A percentile compares a stretch with the other conserved stretches of the same genome.
Conservation (phyloP, 2,329 filamentous ascomycete genomes). For the Trichoderma pleuroti region DNA sequence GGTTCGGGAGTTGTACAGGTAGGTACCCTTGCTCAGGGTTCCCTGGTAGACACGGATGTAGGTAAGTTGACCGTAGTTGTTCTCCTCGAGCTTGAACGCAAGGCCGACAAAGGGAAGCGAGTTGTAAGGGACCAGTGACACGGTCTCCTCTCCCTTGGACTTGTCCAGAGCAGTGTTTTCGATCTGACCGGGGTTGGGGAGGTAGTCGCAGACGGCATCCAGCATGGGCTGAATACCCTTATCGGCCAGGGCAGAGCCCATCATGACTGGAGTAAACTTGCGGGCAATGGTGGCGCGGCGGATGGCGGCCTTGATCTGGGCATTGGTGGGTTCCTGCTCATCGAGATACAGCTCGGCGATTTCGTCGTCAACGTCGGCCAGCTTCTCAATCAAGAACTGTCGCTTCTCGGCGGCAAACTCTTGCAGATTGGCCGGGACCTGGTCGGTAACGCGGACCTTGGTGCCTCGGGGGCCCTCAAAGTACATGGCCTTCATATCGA, state of each 20-base stretch:
- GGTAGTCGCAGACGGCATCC: constrained; percentile 91
- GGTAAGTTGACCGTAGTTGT: constrained; percentile 95
- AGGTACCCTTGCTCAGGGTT: constrained; percentile 78
- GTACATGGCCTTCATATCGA: constrained; percentile 90
- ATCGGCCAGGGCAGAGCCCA: constrained; percentile 93
- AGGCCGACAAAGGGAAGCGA: constrained; percentile 90
- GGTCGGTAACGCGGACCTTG: constrained; percentile 69
- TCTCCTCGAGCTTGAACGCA: constrained; percentile 98
- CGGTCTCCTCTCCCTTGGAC: constrained; percentile 70
- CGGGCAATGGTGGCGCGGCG: constrained; percentile 81
- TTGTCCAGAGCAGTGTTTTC: constrained; percentile 86
- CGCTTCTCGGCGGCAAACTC: constrained; percentile 78
- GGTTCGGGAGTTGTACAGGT: constrained; percentile 88
- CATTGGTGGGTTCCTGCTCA: constrained; percentile 71
- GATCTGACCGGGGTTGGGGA: constrained; percentile 87
- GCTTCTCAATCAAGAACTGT: constrained; percentile 82
- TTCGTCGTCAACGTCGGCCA: constrained; percentile 96
- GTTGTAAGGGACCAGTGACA: constrained; percentile 90
- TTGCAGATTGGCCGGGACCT: constrained; percentile 76
- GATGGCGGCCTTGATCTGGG: constrained; percentile 89
- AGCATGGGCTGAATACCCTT: constrained; percentile 96
- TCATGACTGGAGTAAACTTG: constrained; percentile 92
- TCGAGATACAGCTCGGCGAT: constrained; percentile 94
- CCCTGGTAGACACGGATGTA: constrained; percentile 99
- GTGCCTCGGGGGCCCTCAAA: constrained; percentile 83